Conservation (phyloP, 768 basidiomycete species). For the Rhodotorula paludigena region DNA sequence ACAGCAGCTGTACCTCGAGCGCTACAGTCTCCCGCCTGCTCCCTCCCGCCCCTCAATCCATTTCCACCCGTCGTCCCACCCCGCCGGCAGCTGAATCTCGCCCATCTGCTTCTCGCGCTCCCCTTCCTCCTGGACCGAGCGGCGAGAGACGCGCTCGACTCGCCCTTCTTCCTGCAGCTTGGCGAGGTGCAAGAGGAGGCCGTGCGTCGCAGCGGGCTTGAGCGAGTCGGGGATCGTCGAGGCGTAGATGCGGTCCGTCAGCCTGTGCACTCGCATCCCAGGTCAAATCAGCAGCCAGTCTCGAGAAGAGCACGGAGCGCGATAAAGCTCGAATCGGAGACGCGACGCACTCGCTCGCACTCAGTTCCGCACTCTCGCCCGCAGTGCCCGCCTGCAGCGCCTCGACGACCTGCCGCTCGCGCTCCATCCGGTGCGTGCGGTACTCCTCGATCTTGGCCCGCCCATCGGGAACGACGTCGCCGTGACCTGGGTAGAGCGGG, state of each 20-base stretch:
- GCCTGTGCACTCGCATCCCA: constrained; percentile 64
- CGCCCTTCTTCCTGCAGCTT: constrained; percentile 66
- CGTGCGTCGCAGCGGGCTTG: constrained; percentile 66
- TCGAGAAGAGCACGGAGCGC: not conserved
- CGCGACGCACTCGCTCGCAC: constrained; percentile 43
- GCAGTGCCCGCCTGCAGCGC: not conserved
- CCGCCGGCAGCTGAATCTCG: not conserved
- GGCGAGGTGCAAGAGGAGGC: constrained; percentile 64
- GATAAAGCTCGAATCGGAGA: not conserved
- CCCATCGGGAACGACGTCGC: constrained; percentile 67
- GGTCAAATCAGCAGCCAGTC: not conserved
- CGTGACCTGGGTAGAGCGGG: constrained; percentile 81
- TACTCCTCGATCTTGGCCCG: constrained; percentile 62
- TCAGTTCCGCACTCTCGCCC: constrained; percentile 49
- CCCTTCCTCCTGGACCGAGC: not conserved
- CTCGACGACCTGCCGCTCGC: constrained; percentile 70
- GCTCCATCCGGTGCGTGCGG: constrained; percentile 70
- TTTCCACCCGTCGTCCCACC: constrained; percentile 12
- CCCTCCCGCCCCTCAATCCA: no score
- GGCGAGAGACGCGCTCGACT: constrained; percentile 49
- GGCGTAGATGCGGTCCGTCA: constrained; percentile 62
- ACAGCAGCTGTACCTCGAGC: no score
- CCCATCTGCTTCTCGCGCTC: not conserved
- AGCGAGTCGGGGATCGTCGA: constrained; percentile 62
- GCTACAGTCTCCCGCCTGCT: not conserved